Evolutionary conservation across 768 basidiomycete genomes (phyloP).

Genomic region (button mushroom (Agaricus bisporus)): DNA sequence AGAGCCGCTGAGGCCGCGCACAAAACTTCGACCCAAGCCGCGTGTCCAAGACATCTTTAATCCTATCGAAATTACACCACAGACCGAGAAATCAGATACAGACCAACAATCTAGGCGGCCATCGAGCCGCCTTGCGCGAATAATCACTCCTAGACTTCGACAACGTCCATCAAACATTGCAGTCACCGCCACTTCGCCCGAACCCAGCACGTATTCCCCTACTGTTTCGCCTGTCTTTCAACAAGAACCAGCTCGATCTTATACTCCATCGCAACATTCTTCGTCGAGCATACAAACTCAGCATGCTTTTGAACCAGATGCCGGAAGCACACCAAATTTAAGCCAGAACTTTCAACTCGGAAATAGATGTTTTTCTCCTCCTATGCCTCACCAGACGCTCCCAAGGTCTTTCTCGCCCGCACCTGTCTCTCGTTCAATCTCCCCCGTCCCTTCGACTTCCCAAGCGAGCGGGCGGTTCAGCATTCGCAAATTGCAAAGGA

Average conservation of each 20-base stretch:
- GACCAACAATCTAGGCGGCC: constrained; percentile 28
- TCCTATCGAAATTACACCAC: constrained; percentile 13
- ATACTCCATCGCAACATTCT: not conserved
- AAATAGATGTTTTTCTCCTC: not conserved
- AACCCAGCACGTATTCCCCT: not conserved
- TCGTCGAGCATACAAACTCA: constrained; percentile 1
- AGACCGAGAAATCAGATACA: constrained; percentile 9
- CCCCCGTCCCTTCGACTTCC: constrained; percentile 24
- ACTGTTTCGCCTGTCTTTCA: not conserved
- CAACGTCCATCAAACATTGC: constrained; percentile 19
- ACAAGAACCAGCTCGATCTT: not conserved
- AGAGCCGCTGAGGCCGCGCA: constrained; percentile 17
- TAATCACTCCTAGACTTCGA: constrained; percentile 24
- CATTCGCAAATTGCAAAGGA: constrained; percentile 28
- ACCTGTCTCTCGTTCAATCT: constrained; percentile 22
- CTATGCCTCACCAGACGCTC: not conserved
- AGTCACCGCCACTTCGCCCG: constrained; percentile 16
- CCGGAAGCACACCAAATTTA: not conserved
- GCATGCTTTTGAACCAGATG: not conserved
- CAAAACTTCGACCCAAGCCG: constrained; percentile 19
- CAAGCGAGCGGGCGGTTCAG: constrained; percentile 30
- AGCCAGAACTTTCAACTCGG: not conserved
- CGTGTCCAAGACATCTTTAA: constrained; percentile 30
- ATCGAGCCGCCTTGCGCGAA: constrained; percentile 31
- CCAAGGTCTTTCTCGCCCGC: constrained; percentile 11